These are phyloP conservation scores for Sindora glabra DNA, from an alignment of 306 rosid species.

Conservation along the genomic window DNA sequence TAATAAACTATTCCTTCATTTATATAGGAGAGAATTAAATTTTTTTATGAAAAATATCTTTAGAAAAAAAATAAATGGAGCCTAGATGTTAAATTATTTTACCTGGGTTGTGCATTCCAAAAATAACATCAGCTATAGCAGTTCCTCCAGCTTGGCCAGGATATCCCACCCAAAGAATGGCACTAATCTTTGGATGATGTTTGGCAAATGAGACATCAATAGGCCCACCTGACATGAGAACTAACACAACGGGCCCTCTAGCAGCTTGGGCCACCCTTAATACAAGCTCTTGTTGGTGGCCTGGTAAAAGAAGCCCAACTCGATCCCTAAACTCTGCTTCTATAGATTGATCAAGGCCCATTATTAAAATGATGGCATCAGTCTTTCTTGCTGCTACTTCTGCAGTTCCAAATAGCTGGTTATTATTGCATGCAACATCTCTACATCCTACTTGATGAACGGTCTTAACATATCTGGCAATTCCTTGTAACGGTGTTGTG, in stretches of 20 bases:
- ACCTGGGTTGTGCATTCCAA: constrained; percentile 73
- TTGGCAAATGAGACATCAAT: constrained; percentile 71
- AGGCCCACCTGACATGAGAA: constrained; percentile 85
- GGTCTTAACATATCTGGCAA: constrained; percentile 54
- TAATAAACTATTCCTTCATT: no score
- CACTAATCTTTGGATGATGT: constrained; percentile 46
- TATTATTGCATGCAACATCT: constrained; percentile 41
- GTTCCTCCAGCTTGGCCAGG: constrained; percentile 94
- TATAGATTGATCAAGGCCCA: constrained; percentile 84
- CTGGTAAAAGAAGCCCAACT: constrained; percentile 50
- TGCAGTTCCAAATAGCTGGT: constrained; percentile 37
- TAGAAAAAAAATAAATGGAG: no score
- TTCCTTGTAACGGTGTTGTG: constrained; percentile 75
- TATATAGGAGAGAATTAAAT: no score
- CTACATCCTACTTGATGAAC: constrained; percentile 55
- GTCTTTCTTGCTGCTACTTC: constrained; percentile 45
- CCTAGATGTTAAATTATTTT: not conserved
- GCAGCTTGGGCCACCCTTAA: constrained; percentile 49
- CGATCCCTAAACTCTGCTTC: constrained; percentile 76
- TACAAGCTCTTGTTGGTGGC: constrained; percentile 67
- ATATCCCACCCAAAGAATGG: constrained; percentile 81
- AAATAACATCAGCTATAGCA: constrained; percentile 74
- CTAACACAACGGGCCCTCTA: constrained; percentile 65
- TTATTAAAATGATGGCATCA: constrained; percentile 65
- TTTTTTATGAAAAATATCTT: no score